Evolutionary conservation across 2,329 filamentous ascomycete species (phyloP).

Genomic region (Sphaceloma murrayae): DNA sequence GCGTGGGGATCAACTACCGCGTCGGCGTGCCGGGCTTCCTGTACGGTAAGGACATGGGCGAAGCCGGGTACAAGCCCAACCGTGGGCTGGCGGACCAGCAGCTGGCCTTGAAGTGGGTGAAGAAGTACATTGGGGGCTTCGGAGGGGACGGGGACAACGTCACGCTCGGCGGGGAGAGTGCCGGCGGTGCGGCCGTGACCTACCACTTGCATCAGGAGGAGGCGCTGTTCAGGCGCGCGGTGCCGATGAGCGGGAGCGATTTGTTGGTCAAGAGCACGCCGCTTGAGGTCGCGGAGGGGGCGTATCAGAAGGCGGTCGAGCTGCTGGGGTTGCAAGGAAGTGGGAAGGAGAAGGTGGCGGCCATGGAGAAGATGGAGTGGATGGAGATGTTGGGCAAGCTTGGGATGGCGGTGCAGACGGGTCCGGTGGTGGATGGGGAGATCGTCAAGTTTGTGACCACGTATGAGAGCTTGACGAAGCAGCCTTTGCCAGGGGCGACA

Average conservation of each 20-base stretch:
- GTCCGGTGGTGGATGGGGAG: constrained; percentile 37
- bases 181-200: constrained; percentile 31
- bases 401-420: constrained; percentile 23
- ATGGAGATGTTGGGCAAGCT: constrained; percentile 14
- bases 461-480: constrained; percentile 18
- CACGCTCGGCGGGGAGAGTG: constrained; percentile 39
- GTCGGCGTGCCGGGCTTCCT: constrained; percentile 36
- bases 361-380: constrained; percentile 23
- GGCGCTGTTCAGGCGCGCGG: constrained; percentile 35
- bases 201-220: constrained; percentile 29
- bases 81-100: constrained; percentile 26
- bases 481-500: constrained; percentile 2
- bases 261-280: constrained; percentile 33
- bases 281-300: constrained; percentile 32
- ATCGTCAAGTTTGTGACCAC: constrained; percentile 25
- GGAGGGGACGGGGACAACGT: constrained; percentile 32
- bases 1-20: constrained; percentile 38
- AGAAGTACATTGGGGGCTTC: constrained; percentile 30
- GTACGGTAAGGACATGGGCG: constrained; percentile 21
- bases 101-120: constrained; percentile 31
- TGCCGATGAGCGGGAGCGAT: constrained; percentile 35
- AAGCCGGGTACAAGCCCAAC: constrained; percentile 23
- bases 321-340: constrained; percentile 33
- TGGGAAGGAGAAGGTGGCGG: constrained; percentile 34
- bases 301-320: constrained; percentile 34